Evolutionary conservation across 441 rosid genomes (phyloP).

Genomic region (Populus hybrid): DNA sequence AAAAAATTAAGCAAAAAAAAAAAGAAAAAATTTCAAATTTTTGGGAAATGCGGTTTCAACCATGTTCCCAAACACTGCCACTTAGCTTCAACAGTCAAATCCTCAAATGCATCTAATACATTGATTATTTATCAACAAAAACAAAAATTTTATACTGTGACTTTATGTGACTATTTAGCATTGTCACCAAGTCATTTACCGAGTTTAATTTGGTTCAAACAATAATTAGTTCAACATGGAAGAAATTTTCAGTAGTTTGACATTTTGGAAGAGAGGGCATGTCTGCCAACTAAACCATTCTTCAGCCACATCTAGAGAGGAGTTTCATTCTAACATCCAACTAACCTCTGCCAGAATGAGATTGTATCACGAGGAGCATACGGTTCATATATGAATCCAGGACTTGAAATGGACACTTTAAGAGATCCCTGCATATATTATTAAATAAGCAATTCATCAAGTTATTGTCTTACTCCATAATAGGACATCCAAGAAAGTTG

Average conservation of each 20-base stretch:
- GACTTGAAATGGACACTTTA: slow-evolving; percentile 66
- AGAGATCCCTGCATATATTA: slow-evolving; percentile 59
- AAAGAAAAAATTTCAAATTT: too few relatives aligned
- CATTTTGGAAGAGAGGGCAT: background rate
- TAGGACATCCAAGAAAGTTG: slow-evolving; percentile 13
- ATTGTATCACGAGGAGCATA: slow-evolving; percentile 62
- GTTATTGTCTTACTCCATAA: background rate
- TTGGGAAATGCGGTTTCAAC: too few relatives aligned
- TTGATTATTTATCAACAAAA: background rate
- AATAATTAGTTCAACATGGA: background rate
- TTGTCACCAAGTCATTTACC: slow-evolving; percentile 2
- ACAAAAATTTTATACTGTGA: background rate
- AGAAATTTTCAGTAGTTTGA: background rate
- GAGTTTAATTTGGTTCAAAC: slow-evolving; percentile 1
- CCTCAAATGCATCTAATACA: background rate
- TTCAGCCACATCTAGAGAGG: background rate
- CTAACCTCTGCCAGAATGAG: slow-evolving; percentile 78
- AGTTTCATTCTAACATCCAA: slow-evolving; percentile 15
- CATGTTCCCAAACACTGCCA: too few relatives aligned
- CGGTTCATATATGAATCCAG: slow-evolving; percentile 87
- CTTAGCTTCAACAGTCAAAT: background rate
- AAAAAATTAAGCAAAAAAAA: too few relatives aligned
- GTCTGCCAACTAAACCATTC: background rate
- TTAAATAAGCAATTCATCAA: slow-evolving; percentile 16
- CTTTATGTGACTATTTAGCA: background rate